Evolutionary conservation across 495 filamentous ascomycete genomes (phyloP).

Genomic region (Penicillium daleae): DNA sequence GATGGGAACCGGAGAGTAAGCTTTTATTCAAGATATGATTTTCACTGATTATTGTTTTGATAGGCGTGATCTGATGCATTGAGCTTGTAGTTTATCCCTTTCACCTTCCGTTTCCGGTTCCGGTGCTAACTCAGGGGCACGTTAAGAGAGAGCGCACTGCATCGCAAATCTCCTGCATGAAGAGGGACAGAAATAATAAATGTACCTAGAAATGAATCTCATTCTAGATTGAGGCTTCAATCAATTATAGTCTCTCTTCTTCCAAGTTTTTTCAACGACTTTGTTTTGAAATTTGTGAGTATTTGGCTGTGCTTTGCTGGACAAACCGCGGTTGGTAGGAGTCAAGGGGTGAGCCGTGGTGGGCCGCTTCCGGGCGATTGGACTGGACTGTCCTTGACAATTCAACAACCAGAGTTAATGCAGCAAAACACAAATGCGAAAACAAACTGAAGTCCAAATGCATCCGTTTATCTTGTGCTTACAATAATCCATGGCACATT

Average conservation of each 20-base stretch:
- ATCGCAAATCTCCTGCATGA: neutral
- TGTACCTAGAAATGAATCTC: neutral
- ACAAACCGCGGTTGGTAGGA: neutral
- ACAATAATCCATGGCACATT: neutral
- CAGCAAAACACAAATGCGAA: neutral
- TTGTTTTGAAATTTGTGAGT: neutral
- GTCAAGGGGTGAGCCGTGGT: neutral
- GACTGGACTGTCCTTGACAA: neutral
- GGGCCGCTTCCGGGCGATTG: constrained; percentile 9
- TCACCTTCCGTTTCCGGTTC: constrained; percentile 1
- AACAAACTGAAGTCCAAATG: neutral
- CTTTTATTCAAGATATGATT: neutral
- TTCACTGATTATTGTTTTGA: neutral
- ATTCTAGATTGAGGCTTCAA: neutral
- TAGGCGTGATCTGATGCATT: neutral
- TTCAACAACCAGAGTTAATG: neutral
- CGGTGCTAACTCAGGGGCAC: neutral
- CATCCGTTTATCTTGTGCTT: neutral
- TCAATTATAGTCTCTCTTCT: neutral
- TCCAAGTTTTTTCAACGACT: neutral
- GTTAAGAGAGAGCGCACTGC: neutral
- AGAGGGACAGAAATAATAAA: neutral
- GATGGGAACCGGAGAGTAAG: neutral
- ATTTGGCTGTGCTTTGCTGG: neutral
- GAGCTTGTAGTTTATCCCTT: neutral